Conservation (phyloP, 306 rosid genomes). For the Vigna nakashimae region DNA sequence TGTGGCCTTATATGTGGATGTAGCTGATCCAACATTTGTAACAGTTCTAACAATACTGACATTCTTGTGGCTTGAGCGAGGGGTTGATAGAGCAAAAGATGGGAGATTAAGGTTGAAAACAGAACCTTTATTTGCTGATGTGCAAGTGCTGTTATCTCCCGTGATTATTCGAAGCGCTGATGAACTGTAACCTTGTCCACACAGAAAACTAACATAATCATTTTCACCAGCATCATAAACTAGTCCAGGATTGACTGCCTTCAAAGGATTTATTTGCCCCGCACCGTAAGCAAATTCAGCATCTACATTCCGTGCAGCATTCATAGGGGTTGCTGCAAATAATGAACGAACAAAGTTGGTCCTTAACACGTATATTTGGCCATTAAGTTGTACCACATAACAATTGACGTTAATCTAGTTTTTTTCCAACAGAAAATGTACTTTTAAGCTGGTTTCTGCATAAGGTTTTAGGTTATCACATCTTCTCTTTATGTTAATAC, state of each 20-base stretch:
- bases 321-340: background rate
- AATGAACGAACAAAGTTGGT: background rate
- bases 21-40: background rate
- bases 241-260: constrained; percentile 3
- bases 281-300: constrained; percentile 5
- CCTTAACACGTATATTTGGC: background rate
- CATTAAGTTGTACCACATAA: too few species aligned
- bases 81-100: background rate
- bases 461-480: too few species aligned
- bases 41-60: background rate
- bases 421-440: too few species aligned
- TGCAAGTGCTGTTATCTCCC: background rate
- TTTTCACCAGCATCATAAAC: background rate
- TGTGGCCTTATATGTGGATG: background rate
- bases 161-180: background rate
- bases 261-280: background rate
- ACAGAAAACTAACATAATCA: background rate
- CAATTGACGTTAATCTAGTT: too few species aligned
- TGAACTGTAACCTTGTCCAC: background rate
- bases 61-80: too few species aligned
- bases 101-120: constrained; percentile 7
- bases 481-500: too few species aligned
- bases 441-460: too few species aligned
- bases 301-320: fast-evolving
- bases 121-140: background rate